Conservation (phyloP, 108 stramenopile genomes). For the Skeletonema costatum region DNA sequence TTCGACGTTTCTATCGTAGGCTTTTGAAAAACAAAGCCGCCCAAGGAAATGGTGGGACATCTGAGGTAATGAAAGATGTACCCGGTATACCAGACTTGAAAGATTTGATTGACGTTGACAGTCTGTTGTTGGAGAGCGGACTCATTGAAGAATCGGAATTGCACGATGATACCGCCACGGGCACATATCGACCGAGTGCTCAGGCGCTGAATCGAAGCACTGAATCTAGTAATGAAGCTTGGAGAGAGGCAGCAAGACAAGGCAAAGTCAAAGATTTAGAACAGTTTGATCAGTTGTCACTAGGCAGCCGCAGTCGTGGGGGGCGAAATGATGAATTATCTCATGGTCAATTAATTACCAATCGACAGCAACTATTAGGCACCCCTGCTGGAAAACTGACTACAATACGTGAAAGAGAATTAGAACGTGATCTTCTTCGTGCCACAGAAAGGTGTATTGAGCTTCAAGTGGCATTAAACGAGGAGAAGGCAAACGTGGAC, state of each 20-base stretch:
- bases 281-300: conserved; percentile 32
- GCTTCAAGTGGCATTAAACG: conserved; percentile 75
- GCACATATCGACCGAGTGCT: conserved; percentile 55
- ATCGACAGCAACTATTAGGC: conserved; percentile 66
- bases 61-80: conserved; percentile 58
- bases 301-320: conserved; percentile 6
- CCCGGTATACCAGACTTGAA: conserved; percentile 77
- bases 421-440: conserved; percentile 68
- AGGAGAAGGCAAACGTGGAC: conserved; percentile 81
- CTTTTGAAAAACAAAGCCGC: conserved; percentile 69
- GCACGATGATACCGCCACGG: conserved; percentile 58
- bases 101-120: conserved; percentile 82
- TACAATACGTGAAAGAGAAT: conserved; percentile 67
- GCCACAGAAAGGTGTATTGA: conserved; percentile 76
- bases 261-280: conserved; percentile 45
- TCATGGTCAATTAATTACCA: conserved; percentile 49
- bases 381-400: conserved; percentile 73
- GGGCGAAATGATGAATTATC: conserved; percentile 16
- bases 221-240: conserved; percentile 45
- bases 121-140: conserved; percentile 79
- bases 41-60: conserved; percentile 65
- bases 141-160: conserved; percentile 81
- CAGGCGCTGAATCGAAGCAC: conserved; percentile 47
- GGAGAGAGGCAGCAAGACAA: conserved; percentile 45
- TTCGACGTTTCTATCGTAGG: conserved; percentile 78